Base-by-base conservation (phyloP, 2,329 filamentous ascomycete genomes). In the Arthroderma sp. region DNA sequence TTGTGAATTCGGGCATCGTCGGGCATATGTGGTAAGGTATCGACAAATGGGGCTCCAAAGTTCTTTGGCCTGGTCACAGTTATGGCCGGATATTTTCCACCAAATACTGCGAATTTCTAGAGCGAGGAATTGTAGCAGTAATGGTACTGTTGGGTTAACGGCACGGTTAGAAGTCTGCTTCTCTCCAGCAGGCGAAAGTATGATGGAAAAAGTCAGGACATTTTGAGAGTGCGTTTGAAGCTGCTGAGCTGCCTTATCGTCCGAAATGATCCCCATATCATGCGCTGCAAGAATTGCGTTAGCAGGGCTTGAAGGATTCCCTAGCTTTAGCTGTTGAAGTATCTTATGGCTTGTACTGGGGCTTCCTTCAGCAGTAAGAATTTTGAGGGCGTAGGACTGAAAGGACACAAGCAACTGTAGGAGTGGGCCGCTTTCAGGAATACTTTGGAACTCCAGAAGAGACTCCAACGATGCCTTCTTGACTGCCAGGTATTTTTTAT, bases 151-250 rank as follows among this genome's bases (percentile, higher is more conserved):
- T 0, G 69, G 67, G 56, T 67, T 71, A 13, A 66, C 31, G 19
- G 60, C 58, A 21, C 67, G 23, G 49, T 60, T 58, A n/a, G 54
- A 23, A 4, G 52, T 47, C 21, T 49, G 8, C 37, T 49, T 54
- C 2, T 44, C 21, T 19, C 63, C 60, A 25, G 59, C 59, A 23
- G 38, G 7, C 7, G 64, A 65, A 6, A 56, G 59, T 25, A 58
- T 56, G 17, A 61, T 59, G 1, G 65, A 66, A 13, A 74, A 61
- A 7, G 72, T 71, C 13, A 71, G 51, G 4, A 77, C 59, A 2
- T 65, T 69, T 57, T 73, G 74, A 1, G 75, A 73, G 4, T 76
- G 64, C 1, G 72, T 62, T 57, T 76, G 72, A n/a, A 77, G 64
- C 58, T 77, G 74, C 19, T 71, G 61, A 11, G 72, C 72, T 25